Evolutionary conservation across 495 filamentous ascomycete species (phyloP), one percentile per base, ranked within the genome.

Genomic region (Cudoniella acicularis): DNA sequence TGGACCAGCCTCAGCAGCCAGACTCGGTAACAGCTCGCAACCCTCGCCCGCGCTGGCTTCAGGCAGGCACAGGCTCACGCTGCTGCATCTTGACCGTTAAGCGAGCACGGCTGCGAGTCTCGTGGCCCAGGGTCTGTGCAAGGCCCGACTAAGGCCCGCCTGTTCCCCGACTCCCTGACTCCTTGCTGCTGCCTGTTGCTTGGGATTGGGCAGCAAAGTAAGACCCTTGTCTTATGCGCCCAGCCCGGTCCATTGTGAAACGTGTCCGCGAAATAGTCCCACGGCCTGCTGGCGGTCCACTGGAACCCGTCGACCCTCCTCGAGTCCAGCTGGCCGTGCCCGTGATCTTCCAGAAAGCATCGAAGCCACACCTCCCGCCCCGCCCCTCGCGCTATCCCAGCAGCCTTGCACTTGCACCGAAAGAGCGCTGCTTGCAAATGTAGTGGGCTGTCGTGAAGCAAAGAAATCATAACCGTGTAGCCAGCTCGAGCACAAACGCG

Each of bases 341-440:
- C 41, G 52, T 53, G 54, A 63, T 66, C 60, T 66, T 66, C 64
- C 57, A 53, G 64, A 66, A 66, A 55, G 43, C 53, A 47, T 57
- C 49, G 64, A 62, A 66, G 64, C 47, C 52, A 40, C 46, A 45
- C 20, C 52, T 21, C 49, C 2, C 10, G 24, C 21, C 22, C 42
- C 45, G 18, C 43, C 8, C 22, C 18, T n/a, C 16, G 26, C 20
- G 36, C 52, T 24, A 46, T 26, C 43, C 24, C 13, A 17, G 20
- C 36, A 23, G 6, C 36, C 61, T 48, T 36, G 57, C 6, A 51
- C 61, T 48, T 36, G 57, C 6, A 51, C 56, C 16, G 24, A 64
- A 40, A 10, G 26, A 47, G 62, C 47, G 52, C 24, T 23, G 47
- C 51, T 64, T 64, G 62, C 62, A 57, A 64, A 49, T 47, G n/a